phyloP scores from a whole-genome alignment of 2,329 filamentous ascomycete genomes.

The Penicillium psychrosexuale region DNA sequence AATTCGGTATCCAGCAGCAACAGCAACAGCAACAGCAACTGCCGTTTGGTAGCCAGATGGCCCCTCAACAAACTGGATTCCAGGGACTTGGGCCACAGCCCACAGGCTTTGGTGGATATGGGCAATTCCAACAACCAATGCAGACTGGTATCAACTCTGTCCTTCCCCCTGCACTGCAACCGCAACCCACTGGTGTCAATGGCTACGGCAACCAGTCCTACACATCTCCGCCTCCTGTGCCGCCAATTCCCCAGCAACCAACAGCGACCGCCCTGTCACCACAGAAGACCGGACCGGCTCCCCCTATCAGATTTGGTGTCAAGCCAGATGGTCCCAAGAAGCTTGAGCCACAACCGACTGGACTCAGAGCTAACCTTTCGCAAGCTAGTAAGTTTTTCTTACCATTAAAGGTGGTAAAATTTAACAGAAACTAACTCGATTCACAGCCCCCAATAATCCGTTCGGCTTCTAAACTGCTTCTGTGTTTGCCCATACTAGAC shows the following conservation, averaged over 20 bases:
- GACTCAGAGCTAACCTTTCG: conserved; percentile 81
- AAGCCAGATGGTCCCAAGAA: conserved; percentile 67
- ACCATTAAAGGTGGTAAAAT: background rate
- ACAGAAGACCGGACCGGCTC: conserved; percentile 81
- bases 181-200: conserved; percentile 50
- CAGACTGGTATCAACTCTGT: conserved; percentile 50
- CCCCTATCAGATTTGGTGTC: conserved; percentile 85
- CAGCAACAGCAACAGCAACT: conserved; percentile 51
- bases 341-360: conserved; percentile 80
- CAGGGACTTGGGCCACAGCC: conserved; percentile 50
- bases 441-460: conserved; percentile 64
- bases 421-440: conserved; percentile 11
- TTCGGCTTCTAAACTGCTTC: conserved; percentile 60
- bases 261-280: conserved; percentile 64
- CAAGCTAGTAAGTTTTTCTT: conserved; percentile 83
- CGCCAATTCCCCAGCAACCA: conserved; percentile 58
- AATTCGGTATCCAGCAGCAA: conserved; percentile 46
- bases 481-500: background rate
- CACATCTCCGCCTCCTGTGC: conserved; percentile 51
- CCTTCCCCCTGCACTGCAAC: conserved; percentile 52
- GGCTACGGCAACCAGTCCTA: conserved; percentile 49
- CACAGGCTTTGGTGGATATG: conserved; percentile 52
- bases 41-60: conserved; percentile 13
- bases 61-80: conserved; percentile 44
- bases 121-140: conserved; percentile 50